Evolutionary conservation across 108 stramenopile species (phyloP), one percentile per base, ranked within the genome.

Genomic region (Phaeodactylum tricornutum): DNA sequence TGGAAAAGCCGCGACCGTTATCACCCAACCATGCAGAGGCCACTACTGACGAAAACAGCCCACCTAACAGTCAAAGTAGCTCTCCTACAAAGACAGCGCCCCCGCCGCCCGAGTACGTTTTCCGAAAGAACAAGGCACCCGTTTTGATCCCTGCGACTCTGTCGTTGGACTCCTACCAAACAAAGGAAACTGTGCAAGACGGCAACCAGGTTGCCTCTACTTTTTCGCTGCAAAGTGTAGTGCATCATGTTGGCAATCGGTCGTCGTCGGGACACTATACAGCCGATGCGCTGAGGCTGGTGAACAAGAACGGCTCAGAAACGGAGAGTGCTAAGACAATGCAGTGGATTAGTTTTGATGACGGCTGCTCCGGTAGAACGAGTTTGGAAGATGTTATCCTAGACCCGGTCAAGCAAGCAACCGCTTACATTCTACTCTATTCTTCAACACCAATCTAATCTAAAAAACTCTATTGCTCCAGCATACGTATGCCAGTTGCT

Each of bases 241-340:
- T 73, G 4, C 67, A 79, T 41, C 77, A 79, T 34, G 67, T 74
- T 62, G 77, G 77, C 1, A 51, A 34, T 1, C 59, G 60, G 8
- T 67, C 70, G 2, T 51, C 36, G 5, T 74, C 72, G 25, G 77
- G 77, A 1, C 77, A 78, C 43, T 78, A 78, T 47, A 70, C 69
- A 2, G 69, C 72, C 0, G 77, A 78, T 53, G 76, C 62, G 3
- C 24, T 47, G 6, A 55, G 65, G 0, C n/a, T 24, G 20, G 15
- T 3, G 4, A 20, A 40, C 14, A 4, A 1, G 35, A 39, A 7
- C 43, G 22, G 3, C 34, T 48, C 38, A 41, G 63, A 35, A 47
- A 51, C 28, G 71, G 67, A 7, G 4, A 34, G 11, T 11, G 44
- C 4, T 21, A 26, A 22, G 25, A 4, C 15, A 4, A 22, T n/a